Evolutionary conservation across 805 yeast species (phyloP).

Genomic region (Spathaspora sp.): DNA sequence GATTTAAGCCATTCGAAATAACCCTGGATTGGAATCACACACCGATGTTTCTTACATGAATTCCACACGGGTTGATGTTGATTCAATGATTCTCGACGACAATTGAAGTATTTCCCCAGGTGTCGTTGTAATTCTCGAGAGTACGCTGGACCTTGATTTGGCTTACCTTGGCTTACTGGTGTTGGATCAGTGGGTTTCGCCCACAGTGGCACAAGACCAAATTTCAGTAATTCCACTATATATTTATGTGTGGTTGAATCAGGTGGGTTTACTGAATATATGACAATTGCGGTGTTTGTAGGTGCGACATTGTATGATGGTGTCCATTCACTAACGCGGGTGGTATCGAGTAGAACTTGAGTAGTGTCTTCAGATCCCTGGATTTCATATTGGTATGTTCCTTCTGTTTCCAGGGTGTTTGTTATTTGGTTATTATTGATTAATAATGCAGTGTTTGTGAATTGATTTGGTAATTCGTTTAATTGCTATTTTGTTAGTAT

Average conservation of each 20-base stretch:
- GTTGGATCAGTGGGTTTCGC: constrained; percentile 39
- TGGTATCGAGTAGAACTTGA: constrained; percentile 1
- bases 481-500: constrained; percentile 13
- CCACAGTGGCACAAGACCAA: constrained; percentile 81
- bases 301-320: constrained; percentile 63
- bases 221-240: constrained; percentile 55
- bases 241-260: constrained; percentile 13
- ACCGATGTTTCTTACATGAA: constrained; percentile 47
- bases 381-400: constrained; percentile 5
- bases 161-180: constrained; percentile 15
- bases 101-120: constrained; percentile 63
- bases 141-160: constrained; percentile 15
- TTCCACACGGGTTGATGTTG: constrained; percentile 57
- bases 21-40: constrained; percentile 77
- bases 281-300: constrained; percentile 46
- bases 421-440: constrained; percentile 9
- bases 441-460: constrained; percentile 19
- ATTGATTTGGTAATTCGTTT: constrained; percentile 24
- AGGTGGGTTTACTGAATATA: constrained; percentile 13
- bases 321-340: constrained; percentile 1
- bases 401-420: constrained; percentile 10
- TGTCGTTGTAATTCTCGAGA: constrained; percentile 29
- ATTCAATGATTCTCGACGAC: constrained; percentile 60
- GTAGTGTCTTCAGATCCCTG: not conserved
- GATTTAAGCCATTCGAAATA: constrained; percentile 76